Conservation (phyloP, 2,329 filamentous ascomycete species). For the Penicillium crustosum region DNA sequence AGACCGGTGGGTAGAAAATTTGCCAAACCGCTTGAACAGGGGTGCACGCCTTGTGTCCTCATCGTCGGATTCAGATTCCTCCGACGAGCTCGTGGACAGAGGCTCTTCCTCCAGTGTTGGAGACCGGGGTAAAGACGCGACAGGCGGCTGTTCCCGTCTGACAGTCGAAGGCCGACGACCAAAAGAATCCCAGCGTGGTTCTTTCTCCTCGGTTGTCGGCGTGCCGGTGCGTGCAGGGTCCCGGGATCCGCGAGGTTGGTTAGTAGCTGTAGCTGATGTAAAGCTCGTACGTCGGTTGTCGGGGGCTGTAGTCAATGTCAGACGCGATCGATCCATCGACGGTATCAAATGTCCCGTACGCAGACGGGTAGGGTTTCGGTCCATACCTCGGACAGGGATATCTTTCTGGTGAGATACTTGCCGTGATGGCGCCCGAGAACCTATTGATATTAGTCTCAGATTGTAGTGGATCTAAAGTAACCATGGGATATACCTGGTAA, state of each 20-base stretch:
- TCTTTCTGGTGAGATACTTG: constrained; percentile 41
- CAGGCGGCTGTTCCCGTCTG: constrained; percentile 27
- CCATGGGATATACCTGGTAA: constrained; percentile 30
- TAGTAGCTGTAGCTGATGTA: constrained; percentile 30
- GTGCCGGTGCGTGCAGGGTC: constrained; percentile 30
- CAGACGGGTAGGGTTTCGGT: not conserved
- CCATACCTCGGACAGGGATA: constrained; percentile 30
- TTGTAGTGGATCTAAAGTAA: not conserved
- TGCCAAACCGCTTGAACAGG: constrained; percentile 41
- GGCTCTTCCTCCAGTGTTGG: constrained; percentile 38
- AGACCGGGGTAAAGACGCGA: constrained; percentile 28
- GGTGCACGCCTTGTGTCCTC: constrained; percentile 24
- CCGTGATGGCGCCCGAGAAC: constrained; percentile 41
- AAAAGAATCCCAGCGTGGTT: constrained; percentile 24
- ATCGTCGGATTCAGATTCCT: constrained; percentile 35
- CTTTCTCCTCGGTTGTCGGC: constrained; percentile 26
- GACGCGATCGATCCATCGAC: not conserved
- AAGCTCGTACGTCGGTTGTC: constrained; percentile 32
- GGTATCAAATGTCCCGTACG: not conserved
- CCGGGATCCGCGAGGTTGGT: constrained; percentile 26
- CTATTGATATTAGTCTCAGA: constrained; percentile 22
- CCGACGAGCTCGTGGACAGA: constrained; percentile 32
- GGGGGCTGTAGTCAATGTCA: constrained; percentile 17
- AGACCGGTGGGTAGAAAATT: constrained; percentile 39
- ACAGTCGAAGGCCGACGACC: constrained; percentile 25